Base-by-base conservation (phyloP, 2,329 filamentous ascomycete genomes). In the Byssothecium circinans region DNA sequence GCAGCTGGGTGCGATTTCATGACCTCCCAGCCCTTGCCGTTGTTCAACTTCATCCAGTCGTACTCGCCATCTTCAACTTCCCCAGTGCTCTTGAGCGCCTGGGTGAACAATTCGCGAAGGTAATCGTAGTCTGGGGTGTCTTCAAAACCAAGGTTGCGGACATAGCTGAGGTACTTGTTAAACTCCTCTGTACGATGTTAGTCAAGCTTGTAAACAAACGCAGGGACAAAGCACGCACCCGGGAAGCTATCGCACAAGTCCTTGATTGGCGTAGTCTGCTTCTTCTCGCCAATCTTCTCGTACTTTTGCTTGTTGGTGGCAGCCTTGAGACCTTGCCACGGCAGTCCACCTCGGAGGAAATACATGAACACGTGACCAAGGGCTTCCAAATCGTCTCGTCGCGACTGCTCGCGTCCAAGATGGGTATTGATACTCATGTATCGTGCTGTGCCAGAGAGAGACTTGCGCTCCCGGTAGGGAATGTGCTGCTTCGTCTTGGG, bases 341-440 rank as follows among this genome's bases (percentile, higher is more conserved):
- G 83, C 42, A 86, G 76, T 47, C 83, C 83, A 35, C 83, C 83
- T 50, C 83, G 73, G 39, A 86, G 73, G 72, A 86, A 86, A 72
- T 86, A 86, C 80, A 86, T 83, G 69, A 86, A 86, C 41, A 86
- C 83, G 64, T 86, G 83, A 17, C 83, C 83, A 10, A 86, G 70
- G 12, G 94, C 94, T 75, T 99, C 94, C 50, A 99, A 79, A 71
- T 99, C 94, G 72, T 99, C 94, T 74, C 94, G 82, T 69, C 94
- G 86, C 48, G 92, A 97, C 73, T 99, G 94, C 71, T 99, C 94
- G 50, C 94, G 86, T 44, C 94, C 94, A 58, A 97, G 76, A 80
- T 99, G 94, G 47, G 94, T 99, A 76, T 99, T 99, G 83, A 99
- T 97, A 77, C 90, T 95, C 94, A 97, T 97, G 75, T 99, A 99